These are phyloP conservation scores for Rhizophagus sp. DNA, from an alignment of 192 early-diverging fungal species.

Conservation along the genomic window DNA sequence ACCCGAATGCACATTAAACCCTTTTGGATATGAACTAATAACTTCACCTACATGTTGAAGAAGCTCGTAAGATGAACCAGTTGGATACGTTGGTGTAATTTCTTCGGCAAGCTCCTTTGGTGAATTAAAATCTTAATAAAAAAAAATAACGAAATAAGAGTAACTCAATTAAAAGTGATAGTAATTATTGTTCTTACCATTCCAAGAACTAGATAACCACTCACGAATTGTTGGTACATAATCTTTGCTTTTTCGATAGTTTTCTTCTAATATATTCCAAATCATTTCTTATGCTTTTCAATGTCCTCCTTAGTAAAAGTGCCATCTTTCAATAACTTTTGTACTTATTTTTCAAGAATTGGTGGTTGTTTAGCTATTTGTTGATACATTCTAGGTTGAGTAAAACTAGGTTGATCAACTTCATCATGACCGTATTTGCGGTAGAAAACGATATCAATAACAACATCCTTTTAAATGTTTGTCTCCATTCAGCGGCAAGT, in stretches of 20 bases:
- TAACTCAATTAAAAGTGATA: not conserved
- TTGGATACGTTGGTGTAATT: conserved; percentile 68
- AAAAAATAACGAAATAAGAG: conserved; percentile 17
- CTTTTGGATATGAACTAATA: conserved; percentile 77
- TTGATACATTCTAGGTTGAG: conserved; percentile 97
- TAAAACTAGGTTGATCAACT: conserved; percentile 98
- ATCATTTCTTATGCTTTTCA: conserved; percentile 88
- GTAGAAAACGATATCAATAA: conserved; percentile 97
- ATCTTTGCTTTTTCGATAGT: conserved; percentile 83
- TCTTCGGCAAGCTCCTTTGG: conserved; percentile 71
- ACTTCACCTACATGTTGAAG: conserved; percentile 82
- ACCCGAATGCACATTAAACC: conserved; percentile 87
- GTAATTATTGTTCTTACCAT: conserved; percentile 51
- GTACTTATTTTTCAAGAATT: conserved; percentile 82
- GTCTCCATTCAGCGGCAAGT: conserved; percentile 95
- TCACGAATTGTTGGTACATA: conserved; percentile 89
- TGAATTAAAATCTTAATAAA: conserved; percentile 63
- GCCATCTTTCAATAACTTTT: conserved; percentile 82
- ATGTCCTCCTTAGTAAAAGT: conserved; percentile 81
- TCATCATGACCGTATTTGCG: conserved; percentile 99
- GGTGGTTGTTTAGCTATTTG: conserved; percentile 85
- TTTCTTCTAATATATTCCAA: conserved; percentile 91
- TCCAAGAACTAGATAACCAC: conserved; percentile 95
- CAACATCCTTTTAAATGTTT: conserved; percentile 96
- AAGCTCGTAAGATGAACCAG: conserved; percentile 69